Conservation (phyloP, 2,329 filamentous ascomycete species). For the Ophiostoma novo-ulmi region DNA sequence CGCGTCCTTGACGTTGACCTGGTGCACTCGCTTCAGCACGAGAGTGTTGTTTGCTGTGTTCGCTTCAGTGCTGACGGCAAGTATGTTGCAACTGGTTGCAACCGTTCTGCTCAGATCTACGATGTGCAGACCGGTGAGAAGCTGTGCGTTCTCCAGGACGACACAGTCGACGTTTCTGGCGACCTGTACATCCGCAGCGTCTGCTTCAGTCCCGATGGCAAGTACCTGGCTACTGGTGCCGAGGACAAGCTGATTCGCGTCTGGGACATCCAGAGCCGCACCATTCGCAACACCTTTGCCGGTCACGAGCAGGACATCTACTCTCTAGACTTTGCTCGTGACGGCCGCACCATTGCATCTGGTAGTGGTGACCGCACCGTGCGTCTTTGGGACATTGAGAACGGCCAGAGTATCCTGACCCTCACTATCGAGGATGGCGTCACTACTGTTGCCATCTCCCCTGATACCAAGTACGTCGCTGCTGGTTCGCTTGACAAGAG, state of each 20-base stretch:
- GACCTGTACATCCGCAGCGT: slow-evolving; percentile 97
- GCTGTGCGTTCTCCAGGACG: slow-evolving; percentile 84
- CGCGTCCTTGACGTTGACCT: slow-evolving; percentile 89
- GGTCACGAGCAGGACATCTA: slow-evolving; percentile 99
- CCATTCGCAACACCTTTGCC: slow-evolving; percentile 88
- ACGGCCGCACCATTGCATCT: slow-evolving; percentile 90
- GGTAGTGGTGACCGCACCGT: slow-evolving; percentile 93
- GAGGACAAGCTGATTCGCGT: slow-evolving; percentile 97
- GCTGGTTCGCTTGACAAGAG: slow-evolving; percentile 96
- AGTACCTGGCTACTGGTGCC: slow-evolving; percentile 88
- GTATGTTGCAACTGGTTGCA: slow-evolving; percentile 94
- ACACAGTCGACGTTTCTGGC: slow-evolving; percentile 76
- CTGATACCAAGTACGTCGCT: slow-evolving; percentile 88
- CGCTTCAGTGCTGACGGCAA: slow-evolving; percentile 94
- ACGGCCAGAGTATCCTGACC: slow-evolving; percentile 73
- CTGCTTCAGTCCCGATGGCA: slow-evolving; percentile 95
- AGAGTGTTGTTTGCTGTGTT: slow-evolving; percentile 97
- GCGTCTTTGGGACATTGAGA: slow-evolving; percentile 91
- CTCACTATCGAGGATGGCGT: slow-evolving; percentile 95
- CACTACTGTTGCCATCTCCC: slow-evolving; percentile 94
- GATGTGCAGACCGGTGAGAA: slow-evolving; percentile 84
- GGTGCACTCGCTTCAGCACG: slow-evolving; percentile 85
- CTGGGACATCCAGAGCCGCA: slow-evolving; percentile 82
- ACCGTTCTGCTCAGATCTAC: slow-evolving; percentile 98
- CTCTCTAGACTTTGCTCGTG: slow-evolving; percentile 88